These are phyloP conservation scores for Penicillium digitatum DNA, from an alignment of 2,329 filamentous ascomycete species.

Conservation along the genomic window DNA sequence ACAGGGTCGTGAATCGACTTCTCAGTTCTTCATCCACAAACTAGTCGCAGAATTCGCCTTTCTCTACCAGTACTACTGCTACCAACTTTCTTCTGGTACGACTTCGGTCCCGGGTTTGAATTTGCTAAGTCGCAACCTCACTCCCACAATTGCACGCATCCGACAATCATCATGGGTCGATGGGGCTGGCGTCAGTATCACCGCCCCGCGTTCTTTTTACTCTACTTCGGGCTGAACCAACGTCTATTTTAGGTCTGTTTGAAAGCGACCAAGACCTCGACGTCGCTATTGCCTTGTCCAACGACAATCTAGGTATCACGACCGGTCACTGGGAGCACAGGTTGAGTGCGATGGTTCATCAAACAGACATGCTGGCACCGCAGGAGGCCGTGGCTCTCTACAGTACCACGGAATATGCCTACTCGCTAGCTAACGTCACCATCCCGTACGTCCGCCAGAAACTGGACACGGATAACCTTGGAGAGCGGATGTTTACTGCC, in stretches of 20 bases:
- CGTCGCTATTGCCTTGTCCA: background rate
- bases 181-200: slow-evolving; percentile 2
- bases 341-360: background rate
- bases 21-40: background rate
- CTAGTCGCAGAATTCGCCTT: background rate
- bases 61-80: background rate
- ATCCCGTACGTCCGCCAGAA: background rate
- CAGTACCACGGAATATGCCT: background rate
- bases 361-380: background rate
- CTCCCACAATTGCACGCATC: background rate
- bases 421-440: background rate
- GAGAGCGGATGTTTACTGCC: background rate
- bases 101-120: background rate
- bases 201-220: background rate
- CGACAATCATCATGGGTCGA: background rate
- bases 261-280: background rate
- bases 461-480: background rate
- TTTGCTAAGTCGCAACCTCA: background rate
- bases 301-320: background rate
- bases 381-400: background rate
- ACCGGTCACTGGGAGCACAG: background rate
- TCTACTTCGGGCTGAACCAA: background rate
- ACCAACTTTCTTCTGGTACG: background rate
- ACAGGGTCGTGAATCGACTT: no score
- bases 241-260: background rate